These are phyloP conservation scores for Talaromyces wortmannii DNA, from an alignment of 495 filamentous ascomycete species.

Conservation along the genomic window DNA sequence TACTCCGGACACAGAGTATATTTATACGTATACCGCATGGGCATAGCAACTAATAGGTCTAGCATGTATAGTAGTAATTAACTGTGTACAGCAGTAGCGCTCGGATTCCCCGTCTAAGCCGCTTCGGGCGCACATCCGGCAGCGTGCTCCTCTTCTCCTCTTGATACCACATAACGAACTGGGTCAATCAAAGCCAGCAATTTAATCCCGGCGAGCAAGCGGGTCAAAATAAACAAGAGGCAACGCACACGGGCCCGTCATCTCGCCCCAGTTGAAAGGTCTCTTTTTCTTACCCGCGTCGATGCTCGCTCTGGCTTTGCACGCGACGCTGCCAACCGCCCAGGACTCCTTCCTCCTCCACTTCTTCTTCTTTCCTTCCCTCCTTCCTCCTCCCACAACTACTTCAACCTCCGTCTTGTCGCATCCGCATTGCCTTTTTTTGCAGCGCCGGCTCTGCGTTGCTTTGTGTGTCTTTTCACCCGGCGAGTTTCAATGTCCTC, in stretches of 20 bases:
- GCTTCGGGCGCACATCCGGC: no score
- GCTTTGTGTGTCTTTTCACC: neutral
- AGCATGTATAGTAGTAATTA: no score
- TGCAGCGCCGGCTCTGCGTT: neutral
- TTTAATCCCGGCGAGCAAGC: neutral
- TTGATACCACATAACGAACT: no score
- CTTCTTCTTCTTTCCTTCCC: slow-evolving; percentile 9
- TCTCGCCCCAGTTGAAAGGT: neutral
- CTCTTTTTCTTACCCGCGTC: slow-evolving; percentile 4
- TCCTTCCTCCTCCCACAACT: neutral
- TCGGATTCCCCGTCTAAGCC: no score
- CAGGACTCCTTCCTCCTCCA: slow-evolving; percentile 17
- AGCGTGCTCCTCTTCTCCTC: no score
- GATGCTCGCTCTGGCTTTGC: neutral
- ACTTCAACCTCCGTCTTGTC: neutral
- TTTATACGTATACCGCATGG: no score
- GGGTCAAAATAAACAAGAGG: slow-evolving; percentile 7
- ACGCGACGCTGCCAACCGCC: no score
- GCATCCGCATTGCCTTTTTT: neutral
- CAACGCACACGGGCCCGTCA: neutral
- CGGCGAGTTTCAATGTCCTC: neutral
- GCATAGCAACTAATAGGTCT: no score
- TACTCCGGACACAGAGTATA: no score
- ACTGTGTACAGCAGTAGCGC: no score
- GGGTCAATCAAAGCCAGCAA: no score